A percentile compares a stretch with the other conserved stretches of the same genome.
Evolutionary conservation across 2,329 filamentous ascomycete species (phyloP).

Genomic region (Stenocarpella maydis): DNA sequence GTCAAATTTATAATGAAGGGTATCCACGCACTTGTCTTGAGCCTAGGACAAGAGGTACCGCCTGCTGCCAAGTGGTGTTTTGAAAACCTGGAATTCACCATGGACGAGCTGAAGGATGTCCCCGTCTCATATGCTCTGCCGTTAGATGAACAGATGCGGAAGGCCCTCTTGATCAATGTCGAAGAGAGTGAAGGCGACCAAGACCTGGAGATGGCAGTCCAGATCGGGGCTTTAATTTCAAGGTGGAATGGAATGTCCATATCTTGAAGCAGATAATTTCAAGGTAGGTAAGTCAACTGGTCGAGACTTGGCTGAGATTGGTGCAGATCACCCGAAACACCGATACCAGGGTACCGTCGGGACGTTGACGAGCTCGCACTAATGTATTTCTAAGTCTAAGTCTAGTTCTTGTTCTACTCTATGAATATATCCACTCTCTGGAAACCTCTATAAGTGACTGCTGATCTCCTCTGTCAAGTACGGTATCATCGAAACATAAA

Average conservation of each 20-base stretch:
- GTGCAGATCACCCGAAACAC: background rate
- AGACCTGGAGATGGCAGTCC: background rate
- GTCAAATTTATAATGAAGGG: background rate
- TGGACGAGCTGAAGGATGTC: background rate
- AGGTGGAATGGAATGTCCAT: constrained; percentile 5
- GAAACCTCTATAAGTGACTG: background rate
- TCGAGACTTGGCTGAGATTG: background rate
- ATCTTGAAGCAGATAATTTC: background rate
- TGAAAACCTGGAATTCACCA: background rate
- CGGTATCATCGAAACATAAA: background rate
- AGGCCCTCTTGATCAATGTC: background rate
- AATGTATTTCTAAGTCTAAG: background rate
- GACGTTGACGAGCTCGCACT: background rate
- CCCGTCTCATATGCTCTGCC: constrained; percentile 1
- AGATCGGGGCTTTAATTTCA: constrained; percentile 5
- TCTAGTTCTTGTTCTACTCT: background rate
- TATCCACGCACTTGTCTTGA: background rate
- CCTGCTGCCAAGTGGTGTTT: constrained; percentile 6
- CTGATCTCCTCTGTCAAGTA: background rate
- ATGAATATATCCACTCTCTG: background rate
- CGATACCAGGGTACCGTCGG: background rate
- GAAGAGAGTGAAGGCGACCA: background rate
- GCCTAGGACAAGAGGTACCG: constrained; percentile 4
- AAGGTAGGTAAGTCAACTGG: too few relatives aligned
- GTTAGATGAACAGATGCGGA: background rate